Base-by-base conservation (phyloP, 306 rosid genomes). In the Quercus variabilis region DNA sequence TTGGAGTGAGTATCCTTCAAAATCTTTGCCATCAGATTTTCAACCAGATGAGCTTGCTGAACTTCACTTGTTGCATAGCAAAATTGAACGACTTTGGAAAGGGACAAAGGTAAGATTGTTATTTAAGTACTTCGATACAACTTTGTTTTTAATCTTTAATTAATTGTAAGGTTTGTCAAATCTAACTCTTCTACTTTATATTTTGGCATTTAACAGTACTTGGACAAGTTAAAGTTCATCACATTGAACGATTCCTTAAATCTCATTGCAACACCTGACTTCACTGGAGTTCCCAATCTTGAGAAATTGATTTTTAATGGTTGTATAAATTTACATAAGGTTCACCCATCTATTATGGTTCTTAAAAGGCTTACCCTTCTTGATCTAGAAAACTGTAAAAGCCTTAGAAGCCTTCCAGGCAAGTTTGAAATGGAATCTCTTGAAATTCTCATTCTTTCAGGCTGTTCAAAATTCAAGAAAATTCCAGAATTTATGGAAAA, bases 401-500 rank as follows among this genome's bases (percentile, higher is more conserved):
- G 23, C 5, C 69, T 62, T 62, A 25, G 1, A 20, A 62, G 2
- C 3, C 38, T 62, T 62, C 69, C 38, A 7, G 25, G 18, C 4
- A 62, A 25, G 12, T 30, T 62, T 25, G 69, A 62, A 62, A 62
- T 25, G 85, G 57, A 67, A 51, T 80, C 87, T 69, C 49, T 80
- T 58, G 20, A 74, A 54, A 26, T 5, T 46, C 65, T 83, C 17
- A 57, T 18, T 58, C 83, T 86, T 49, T 80, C 83, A 0, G 85
- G 87, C 19, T 86, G 83, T 7, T 80, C 58, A 15, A 59, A 56
- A 46, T 21, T 86, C 9, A 77, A 74, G 51, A 33, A 20, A 59
- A 52, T 80, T 78, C 87, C 76, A 1, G 83, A 83, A 23, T 86
- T 86, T 71, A 85, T 33, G 6, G 25, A 70, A 12, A 69, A 59